Conservation (phyloP, 148 eudicot species). For the Nepenthes mirabilis region DNA sequence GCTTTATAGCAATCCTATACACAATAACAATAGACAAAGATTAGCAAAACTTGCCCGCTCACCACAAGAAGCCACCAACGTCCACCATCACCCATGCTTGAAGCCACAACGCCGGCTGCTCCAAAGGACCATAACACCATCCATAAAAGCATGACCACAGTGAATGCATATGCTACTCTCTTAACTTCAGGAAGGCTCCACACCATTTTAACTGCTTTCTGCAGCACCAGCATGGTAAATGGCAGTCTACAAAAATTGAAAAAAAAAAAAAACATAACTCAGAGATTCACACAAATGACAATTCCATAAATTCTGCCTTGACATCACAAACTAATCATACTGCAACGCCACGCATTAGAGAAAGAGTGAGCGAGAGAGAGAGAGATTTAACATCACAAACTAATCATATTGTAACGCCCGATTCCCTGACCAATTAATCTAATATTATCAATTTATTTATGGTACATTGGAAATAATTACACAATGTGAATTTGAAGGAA, state of each 20-base stretch:
- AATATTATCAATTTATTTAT: no score
- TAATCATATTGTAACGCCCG: no score
- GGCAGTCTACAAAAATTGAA: constrained; percentile 40
- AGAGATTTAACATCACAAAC: no score
- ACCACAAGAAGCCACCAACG: constrained; percentile 99
- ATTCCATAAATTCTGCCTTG: no score
- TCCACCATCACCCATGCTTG: constrained; percentile 70
- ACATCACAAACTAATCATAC: no score
- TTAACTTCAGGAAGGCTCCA: constrained; percentile 86
- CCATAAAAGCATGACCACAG: constrained; percentile 73
- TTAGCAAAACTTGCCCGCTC: constrained; percentile 87
- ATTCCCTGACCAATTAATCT: no score
- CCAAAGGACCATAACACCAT: constrained; percentile 88
- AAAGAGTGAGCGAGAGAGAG: no score
- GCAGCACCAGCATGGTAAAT: constrained; percentile 90
- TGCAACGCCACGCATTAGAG: no score
- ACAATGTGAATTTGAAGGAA: no score
- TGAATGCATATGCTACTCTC: constrained; percentile 56
- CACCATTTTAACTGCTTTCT: constrained; percentile 88
- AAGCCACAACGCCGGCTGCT: constrained; percentile 88
- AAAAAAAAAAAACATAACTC: neutral
- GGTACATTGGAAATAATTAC: no score
- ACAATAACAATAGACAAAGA: constrained; percentile 8
- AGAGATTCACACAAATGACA: neutral
- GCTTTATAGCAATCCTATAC: neutral